Percentiles rank a stretch among this genome's conserved stretches.
phyloP scores from a whole-genome alignment of 2,329 filamentous ascomycete species.

The Penicillium hesseltinei region DNA sequence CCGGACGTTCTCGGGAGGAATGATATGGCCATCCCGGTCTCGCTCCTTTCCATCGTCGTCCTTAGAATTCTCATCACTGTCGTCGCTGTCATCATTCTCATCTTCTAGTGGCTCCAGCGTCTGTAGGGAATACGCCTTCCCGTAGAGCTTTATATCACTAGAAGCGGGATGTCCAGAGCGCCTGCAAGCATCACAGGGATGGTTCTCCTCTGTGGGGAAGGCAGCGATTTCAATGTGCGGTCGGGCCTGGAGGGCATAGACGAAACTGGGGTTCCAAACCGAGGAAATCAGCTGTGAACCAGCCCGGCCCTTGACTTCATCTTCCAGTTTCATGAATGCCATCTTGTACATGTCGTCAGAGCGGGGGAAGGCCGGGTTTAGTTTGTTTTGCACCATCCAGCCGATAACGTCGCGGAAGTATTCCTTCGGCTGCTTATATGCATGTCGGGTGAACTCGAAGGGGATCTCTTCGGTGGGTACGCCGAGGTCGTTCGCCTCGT shows the following conservation, averaged over 20 bases:
- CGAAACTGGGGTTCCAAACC: slow-evolving; percentile 67
- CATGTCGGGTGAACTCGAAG: slow-evolving; percentile 65
- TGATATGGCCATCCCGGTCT: slow-evolving; percentile 46
- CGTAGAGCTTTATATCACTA: slow-evolving; percentile 61
- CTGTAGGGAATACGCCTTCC: slow-evolving; percentile 63
- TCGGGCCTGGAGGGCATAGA: slow-evolving; percentile 62
- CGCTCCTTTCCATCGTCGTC: slow-evolving; percentile 34
- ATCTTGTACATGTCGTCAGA: slow-evolving; percentile 64
- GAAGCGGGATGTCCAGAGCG: slow-evolving; percentile 66
- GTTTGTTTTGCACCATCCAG: slow-evolving; percentile 77
- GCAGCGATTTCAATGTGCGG: slow-evolving; percentile 58
- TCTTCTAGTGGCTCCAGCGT: slow-evolving; percentile 63
- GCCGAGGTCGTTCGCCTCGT: slow-evolving; percentile 59
- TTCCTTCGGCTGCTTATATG: slow-evolving; percentile 66
- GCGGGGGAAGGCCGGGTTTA: slow-evolving; percentile 68
- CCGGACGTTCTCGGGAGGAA: slow-evolving; percentile 46
- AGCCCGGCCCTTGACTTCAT: slow-evolving; percentile 66
- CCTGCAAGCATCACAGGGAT: slow-evolving; percentile 69
- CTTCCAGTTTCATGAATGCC: slow-evolving; percentile 69
- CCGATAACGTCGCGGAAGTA: slow-evolving; percentile 73
- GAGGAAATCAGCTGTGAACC: slow-evolving; percentile 70
- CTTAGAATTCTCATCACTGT: slow-evolving; percentile 30
- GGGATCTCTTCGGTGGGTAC: slow-evolving; percentile 61
- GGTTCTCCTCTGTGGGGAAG: slow-evolving; percentile 44
- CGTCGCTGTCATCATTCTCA: slow-evolving; percentile 47